Evolutionary conservation across 768 basidiomycete genomes (phyloP).

Genomic region (Gymnopilus junonius): DNA sequence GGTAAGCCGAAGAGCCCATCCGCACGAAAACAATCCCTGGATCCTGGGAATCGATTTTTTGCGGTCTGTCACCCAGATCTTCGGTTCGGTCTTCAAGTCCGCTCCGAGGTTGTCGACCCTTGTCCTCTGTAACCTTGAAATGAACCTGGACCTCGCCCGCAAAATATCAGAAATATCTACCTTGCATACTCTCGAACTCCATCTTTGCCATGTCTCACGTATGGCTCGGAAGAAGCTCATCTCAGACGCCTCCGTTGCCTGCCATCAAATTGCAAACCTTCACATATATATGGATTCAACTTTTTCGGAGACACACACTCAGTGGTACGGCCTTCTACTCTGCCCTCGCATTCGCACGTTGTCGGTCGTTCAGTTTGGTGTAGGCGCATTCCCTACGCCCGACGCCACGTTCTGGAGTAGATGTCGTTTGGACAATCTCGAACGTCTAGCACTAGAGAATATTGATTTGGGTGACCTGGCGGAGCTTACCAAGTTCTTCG

Average conservation of each 20-base stretch:
- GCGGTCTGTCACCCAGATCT: constrained; percentile 18
- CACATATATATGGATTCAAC: constrained; percentile 26
- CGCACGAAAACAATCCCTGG: constrained; percentile 26
- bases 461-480: constrained; percentile 18
- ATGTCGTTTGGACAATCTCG: constrained; percentile 23
- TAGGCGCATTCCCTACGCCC: constrained; percentile 17
- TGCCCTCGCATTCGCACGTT: constrained; percentile 27
- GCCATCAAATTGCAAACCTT: constrained; percentile 19
- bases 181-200: constrained; percentile 25
- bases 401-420: constrained; percentile 16
- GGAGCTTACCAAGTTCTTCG: constrained; percentile 14
- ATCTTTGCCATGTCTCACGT: constrained; percentile 21
- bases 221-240: constrained; percentile 14
- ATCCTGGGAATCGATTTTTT: constrained; percentile 21
- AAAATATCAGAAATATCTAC: constrained; percentile 19
- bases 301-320: constrained; percentile 23
- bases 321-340: constrained; percentile 26
- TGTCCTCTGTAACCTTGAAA: constrained; percentile 21
- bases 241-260: constrained; percentile 7
- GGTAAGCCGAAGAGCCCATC: constrained; percentile 21
- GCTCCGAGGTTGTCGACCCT: constrained; percentile 20
- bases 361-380: constrained; percentile 19
- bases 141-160: constrained; percentile 19
- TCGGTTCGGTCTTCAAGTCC: constrained; percentile 15
- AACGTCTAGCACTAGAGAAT: constrained; percentile 26